Base-by-base conservation (phyloP, 176 grass and related monocot species). In the Neostapfia colusana region DNA sequence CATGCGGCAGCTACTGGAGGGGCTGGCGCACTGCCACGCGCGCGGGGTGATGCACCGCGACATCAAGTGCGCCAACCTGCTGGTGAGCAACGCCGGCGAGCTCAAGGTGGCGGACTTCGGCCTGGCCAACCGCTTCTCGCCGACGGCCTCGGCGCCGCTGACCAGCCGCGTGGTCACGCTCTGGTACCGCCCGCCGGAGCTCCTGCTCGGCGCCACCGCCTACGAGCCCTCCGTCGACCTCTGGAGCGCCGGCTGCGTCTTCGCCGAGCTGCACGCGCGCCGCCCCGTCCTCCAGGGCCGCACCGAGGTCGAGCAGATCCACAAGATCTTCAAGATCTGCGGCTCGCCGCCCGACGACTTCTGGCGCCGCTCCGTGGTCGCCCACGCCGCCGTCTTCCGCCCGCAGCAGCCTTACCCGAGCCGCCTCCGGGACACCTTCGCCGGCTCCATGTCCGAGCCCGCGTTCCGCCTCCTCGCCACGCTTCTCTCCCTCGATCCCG, bases 221-320 rank as follows among this genome's bases (percentile, higher is more conserved):
- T 99, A 99, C 70, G 84, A 85, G 11, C 79, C 96, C 38, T 69
- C 92, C 37, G 92, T 95, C 7, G 96, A 99, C 83, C 84, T 99
- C 18, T 99, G 92, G 96, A 99, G 96, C 46, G 89, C 84, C 12
- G 96, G 96, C 1, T 99, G 96, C 80, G 92, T 99, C 0, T 95
- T 99, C 81, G 96, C 83, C 1, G 96, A 99, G 81, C 78, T 99
- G 81, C 89, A 92, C 57, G 40, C 67, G 4, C 61, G 92, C 21
- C 83, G 89, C 55, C 92, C 96, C 12, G 63, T 99, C 37, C 89
- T 99, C 26, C 96, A 95, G 74, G 92, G 96, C 34, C 79, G 96
- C 70, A 99, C 96, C 31, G 96, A 99, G 96, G 95, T 99, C 1
- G 96, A 99, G 73, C 96, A 99, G 89, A 90, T 99, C 54, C 96